These are phyloP conservation scores for Prunus davidiana DNA, from an alignment of 306 rosid species.

Conservation along the genomic window DNA sequence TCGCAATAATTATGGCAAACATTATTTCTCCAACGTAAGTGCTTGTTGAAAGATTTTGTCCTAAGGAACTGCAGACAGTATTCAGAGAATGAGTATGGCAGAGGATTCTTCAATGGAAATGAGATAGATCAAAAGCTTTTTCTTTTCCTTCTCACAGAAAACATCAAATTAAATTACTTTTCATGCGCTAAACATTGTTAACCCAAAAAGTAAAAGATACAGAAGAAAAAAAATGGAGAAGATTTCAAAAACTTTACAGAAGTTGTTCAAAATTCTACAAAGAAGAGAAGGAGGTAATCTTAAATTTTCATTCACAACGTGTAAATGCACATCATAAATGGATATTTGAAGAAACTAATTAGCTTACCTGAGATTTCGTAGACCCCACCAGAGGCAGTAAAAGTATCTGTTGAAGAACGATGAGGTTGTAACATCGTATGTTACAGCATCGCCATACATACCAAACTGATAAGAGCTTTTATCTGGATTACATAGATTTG, in stretches of 20 bases:
- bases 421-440: constrained; percentile 55
- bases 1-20: constrained; percentile 74
- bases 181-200: neutral
- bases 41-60: constrained; percentile 85
- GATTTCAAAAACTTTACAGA: neutral
- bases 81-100: neutral
- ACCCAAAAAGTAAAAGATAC: neutral
- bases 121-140: too few relatives aligned
- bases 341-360: neutral
- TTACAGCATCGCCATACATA: constrained; percentile 76
- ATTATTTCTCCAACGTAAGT: constrained; percentile 81
- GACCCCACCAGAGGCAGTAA: constrained; percentile 74
- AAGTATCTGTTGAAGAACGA: constrained; percentile 78
- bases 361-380: constrained; percentile 73
- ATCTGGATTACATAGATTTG: constrained; percentile 54
- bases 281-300: neutral
- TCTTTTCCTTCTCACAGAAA: too few relatives aligned
- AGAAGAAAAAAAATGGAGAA: neutral
- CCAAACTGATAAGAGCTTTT: constrained; percentile 52
- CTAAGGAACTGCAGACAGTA: constrained; percentile 70
- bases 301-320: neutral
- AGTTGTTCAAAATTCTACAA: neutral
- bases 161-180: too few relatives aligned
- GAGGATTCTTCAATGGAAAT: neutral
- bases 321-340: neutral